Percentiles rank a stretch among this genome's conserved stretches.
Conservation (phyloP, 2,329 filamentous ascomycete genomes). For the Xylaria multiplex region DNA sequence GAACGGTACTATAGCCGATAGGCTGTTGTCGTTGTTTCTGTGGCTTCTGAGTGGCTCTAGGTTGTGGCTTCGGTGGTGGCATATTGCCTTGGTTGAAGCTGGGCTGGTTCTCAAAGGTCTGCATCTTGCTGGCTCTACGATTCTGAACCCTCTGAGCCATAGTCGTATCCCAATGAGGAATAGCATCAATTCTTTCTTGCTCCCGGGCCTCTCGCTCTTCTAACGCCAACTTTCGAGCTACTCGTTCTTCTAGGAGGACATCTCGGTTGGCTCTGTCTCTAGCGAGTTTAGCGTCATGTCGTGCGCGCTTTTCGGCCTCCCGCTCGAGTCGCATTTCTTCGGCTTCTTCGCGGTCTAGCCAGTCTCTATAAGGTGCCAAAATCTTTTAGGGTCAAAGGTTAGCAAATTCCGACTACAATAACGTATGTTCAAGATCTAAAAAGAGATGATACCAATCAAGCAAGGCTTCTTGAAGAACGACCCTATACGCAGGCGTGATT, state of each 20-base stretch:
- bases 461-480: neutral
- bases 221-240: neutral
- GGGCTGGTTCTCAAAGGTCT: neutral
- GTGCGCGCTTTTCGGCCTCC: neutral
- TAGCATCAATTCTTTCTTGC: neutral
- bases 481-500: too few relatives aligned
- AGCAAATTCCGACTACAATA: neutral
- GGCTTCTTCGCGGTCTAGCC: constrained; percentile 10
- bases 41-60: neutral
- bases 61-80: neutral
- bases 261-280: neutral
- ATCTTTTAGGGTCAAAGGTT: constrained; percentile 1
- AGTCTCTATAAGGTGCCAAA: neutral
- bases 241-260: neutral
- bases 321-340: neutral
- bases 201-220: constrained; percentile 1
- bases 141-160: neutral
- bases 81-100: neutral
- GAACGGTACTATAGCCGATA: neutral
- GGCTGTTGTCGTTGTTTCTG: neutral
- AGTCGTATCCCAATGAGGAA: neutral
- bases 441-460: too few relatives aligned
- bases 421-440: neutral
- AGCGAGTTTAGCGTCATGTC: neutral
- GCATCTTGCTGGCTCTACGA: neutral